Conservation (phyloP, 2,329 filamentous ascomycete species). For the Sporothrix globosa region DNA sequence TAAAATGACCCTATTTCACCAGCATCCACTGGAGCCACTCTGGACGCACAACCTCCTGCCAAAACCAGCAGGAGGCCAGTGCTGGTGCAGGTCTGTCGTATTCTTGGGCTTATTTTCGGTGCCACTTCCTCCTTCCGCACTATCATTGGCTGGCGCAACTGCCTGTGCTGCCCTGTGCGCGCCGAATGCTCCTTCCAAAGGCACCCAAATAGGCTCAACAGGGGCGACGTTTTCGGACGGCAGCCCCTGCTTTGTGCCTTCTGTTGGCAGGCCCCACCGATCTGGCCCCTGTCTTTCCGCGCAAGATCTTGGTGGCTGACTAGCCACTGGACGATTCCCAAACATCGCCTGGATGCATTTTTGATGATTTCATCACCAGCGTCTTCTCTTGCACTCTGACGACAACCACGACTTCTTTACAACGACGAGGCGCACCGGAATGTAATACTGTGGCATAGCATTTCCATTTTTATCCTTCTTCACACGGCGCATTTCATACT, state of each 20-base stretch:
- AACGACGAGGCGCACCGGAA: not conserved
- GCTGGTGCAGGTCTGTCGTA: not conserved
- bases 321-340: not conserved
- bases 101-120: not conserved
- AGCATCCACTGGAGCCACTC: conserved; percentile 16
- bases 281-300: not conserved
- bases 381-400: not conserved
- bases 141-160: conserved; percentile 14
- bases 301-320: conserved; percentile 10
- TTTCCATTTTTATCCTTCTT: not conserved
- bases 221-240: conserved; percentile 22
- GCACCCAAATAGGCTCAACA: not conserved
- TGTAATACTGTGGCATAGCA: not conserved
- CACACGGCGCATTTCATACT: not conserved
- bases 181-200: conserved; percentile 11
- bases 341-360: not conserved
- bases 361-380: conserved; percentile 15
- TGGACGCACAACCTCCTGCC: not conserved
- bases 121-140: not conserved
- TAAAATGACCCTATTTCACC: conserved; percentile 17
- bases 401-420: not conserved
- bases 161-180: conserved; percentile 10
- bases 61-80: not conserved
- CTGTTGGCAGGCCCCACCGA: not conserved
- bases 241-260: not conserved